These are phyloP conservation scores for Ustilaginoidea virens DNA, from an alignment of 2,329 filamentous ascomycete genomes.

Conservation along the genomic window DNA sequence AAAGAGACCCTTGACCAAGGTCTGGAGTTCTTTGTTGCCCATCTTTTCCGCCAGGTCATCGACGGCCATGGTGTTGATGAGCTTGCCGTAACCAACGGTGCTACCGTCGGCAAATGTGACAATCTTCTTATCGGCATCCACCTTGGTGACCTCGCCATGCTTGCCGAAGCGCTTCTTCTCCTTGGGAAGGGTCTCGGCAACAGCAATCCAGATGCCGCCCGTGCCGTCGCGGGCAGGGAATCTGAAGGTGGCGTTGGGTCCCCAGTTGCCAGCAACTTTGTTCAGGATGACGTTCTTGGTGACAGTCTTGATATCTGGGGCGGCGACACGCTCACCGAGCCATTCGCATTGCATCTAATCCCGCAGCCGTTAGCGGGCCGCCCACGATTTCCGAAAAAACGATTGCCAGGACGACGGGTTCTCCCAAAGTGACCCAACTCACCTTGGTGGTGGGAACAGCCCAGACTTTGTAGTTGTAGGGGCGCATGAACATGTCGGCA, in stretches of 20 bases:
- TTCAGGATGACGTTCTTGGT: slow-evolving; percentile 90
- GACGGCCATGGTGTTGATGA: slow-evolving; percentile 92
- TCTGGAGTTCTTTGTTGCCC: slow-evolving; percentile 70
- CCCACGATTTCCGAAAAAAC: not conserved
- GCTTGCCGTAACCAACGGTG: slow-evolving; percentile 78
- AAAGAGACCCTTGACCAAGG: slow-evolving; percentile 78
- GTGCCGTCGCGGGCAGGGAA: slow-evolving; percentile 94
- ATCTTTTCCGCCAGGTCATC: slow-evolving; percentile 79
- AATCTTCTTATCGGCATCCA: slow-evolving; percentile 72
- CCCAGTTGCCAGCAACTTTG: slow-evolving; percentile 96
- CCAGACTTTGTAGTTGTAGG: slow-evolving; percentile 99
- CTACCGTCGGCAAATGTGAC: slow-evolving; percentile 74
- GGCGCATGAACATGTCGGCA: slow-evolving; percentile 94
- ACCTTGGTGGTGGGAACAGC: slow-evolving; percentile 95
- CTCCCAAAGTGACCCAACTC: too few species aligned
- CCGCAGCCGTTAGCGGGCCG: not conserved
- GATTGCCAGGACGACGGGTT: too few species aligned
- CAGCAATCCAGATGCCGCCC: slow-evolving; percentile 97
- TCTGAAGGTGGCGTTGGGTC: slow-evolving; percentile 93
- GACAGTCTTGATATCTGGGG: slow-evolving; percentile 85
- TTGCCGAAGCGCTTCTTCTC: slow-evolving; percentile 86
- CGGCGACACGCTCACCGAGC: slow-evolving; percentile 96
- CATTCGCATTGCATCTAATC: slow-evolving; percentile 92
- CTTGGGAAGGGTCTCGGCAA: slow-evolving; percentile 81
- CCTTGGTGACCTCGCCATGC: slow-evolving; percentile 67